These are phyloP conservation scores for Paraphaeosphaeria sporulosa DNA, from an alignment of 2,329 filamentous ascomycete genomes.

Conservation along the genomic window DNA sequence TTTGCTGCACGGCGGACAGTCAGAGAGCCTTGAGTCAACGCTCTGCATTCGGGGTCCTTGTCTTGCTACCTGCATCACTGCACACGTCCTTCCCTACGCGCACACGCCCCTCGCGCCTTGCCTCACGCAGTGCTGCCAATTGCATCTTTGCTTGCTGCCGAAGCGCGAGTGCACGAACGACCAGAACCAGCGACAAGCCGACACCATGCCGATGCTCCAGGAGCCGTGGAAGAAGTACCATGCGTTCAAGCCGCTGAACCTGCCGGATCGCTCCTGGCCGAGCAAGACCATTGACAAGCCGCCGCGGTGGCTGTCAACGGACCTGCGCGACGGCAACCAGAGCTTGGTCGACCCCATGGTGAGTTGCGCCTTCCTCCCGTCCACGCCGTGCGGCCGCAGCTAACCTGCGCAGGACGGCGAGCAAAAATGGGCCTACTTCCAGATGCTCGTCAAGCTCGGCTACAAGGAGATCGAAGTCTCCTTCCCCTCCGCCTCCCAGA, in stretches of 20 bases:
- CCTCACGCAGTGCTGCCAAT: neutral
- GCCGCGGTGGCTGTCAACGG: slow-evolving; percentile 88
- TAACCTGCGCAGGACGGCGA: slow-evolving; percentile 74
- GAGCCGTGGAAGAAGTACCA: slow-evolving; percentile 81
- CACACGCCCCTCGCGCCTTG: neutral
- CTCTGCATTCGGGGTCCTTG: neutral
- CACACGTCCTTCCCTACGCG: neutral
- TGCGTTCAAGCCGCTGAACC: slow-evolving; percentile 70
- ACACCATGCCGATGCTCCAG: slow-evolving; percentile 65
- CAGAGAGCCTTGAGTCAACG: slow-evolving; percentile 6
- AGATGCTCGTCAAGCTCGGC: slow-evolving; percentile 88
- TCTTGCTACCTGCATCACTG: neutral
- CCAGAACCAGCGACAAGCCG: neutral
- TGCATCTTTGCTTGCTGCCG: neutral
- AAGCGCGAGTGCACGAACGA: too few species aligned
- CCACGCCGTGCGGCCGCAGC: neutral
- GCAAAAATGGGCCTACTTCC: slow-evolving; percentile 94
- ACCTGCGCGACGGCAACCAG: slow-evolving; percentile 93
- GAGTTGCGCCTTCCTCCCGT: slow-evolving; percentile 37
- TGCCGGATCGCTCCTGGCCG: slow-evolving; percentile 83
- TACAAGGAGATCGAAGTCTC: slow-evolving; percentile 99
- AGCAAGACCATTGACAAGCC: slow-evolving; percentile 82
- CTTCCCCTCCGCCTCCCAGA: slow-evolving; percentile 92
- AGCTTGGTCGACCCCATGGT: slow-evolving; percentile 93
- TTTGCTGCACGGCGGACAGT: slow-evolving; percentile 3